phyloP scores from a whole-genome alignment of 106 monocot species.

The Apostasia shenzhenica region DNA sequence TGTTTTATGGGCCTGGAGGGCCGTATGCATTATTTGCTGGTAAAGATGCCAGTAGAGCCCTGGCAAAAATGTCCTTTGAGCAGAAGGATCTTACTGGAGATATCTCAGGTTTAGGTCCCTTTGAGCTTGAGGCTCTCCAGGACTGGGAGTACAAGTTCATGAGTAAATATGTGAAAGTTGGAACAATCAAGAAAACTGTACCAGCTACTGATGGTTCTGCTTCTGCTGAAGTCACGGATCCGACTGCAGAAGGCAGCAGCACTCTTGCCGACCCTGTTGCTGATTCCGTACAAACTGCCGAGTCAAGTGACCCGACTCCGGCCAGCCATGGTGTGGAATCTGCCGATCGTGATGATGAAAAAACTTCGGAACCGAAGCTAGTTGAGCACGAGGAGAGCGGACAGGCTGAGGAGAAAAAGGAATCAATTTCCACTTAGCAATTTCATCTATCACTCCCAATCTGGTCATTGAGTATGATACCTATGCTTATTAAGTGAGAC shows the following conservation, averaged over 20 bases:
- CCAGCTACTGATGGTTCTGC: conserved; percentile 5
- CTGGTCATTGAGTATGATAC: no score
- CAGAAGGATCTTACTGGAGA: conserved; percentile 63
- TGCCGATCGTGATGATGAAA: neutral
- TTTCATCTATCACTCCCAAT: no score
- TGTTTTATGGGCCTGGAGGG: conserved; percentile 87
- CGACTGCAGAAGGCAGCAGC: conserved; percentile 2
- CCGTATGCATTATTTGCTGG: conserved; percentile 84
- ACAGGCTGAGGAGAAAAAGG: no score
- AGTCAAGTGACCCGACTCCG: neutral
- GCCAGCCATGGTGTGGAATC: neutral
- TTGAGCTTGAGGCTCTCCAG: conserved; percentile 65
- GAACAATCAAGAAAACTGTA: conserved; percentile 40
- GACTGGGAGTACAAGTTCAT: conserved; percentile 90
- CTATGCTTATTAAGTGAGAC: no score
- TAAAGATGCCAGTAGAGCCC: conserved; percentile 76
- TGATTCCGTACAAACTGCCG: neutral
- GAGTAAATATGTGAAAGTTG: conserved; percentile 79
- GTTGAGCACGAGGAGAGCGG: neutral
- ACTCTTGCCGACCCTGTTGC: neutral
- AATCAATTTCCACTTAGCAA: no score
- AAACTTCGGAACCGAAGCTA: neutral
- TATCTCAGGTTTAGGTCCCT: conserved; percentile 58
- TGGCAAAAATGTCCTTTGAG: conserved; percentile 93
- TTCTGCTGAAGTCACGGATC: neutral